A percentile compares a stretch with the other conserved stretches of the same genome.
Evolutionary conservation across 106 monocot genomes (phyloP).

Genomic region (Narthecium ossifragum): DNA sequence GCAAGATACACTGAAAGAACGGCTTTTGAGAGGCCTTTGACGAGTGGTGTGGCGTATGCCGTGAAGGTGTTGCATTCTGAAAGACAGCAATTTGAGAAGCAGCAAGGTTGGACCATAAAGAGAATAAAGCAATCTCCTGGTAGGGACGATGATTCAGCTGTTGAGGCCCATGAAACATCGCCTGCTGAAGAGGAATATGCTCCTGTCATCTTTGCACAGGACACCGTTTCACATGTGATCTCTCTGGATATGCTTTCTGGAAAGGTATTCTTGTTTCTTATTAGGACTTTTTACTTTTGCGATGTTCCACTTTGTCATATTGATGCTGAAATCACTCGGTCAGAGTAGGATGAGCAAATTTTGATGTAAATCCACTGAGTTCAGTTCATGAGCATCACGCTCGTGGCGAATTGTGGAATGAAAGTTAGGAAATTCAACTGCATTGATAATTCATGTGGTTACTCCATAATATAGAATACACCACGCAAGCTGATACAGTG

Average conservation of each 20-base stretch:
- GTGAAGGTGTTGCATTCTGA: slow-evolving; percentile 82
- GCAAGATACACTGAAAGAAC: slow-evolving; percentile 92
- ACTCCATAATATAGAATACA: too few species aligned
- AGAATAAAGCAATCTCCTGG: slow-evolving; percentile 56
- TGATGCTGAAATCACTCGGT: too few species aligned
- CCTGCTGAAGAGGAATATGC: slow-evolving; percentile 77
- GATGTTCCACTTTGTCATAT: too few species aligned
- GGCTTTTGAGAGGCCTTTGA: slow-evolving; percentile 90
- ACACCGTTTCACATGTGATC: slow-evolving; percentile 80
- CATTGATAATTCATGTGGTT: too few species aligned
- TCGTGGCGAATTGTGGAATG: too few species aligned
- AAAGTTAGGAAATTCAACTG: too few species aligned
- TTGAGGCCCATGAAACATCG: slow-evolving; percentile 44
- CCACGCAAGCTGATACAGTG: too few species aligned
- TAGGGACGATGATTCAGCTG: slow-evolving; percentile 19
- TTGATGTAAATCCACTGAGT: too few species aligned
- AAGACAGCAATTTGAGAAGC: slow-evolving; percentile 76
- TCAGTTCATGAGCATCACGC: too few species aligned
- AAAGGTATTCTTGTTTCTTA: slow-evolving; percentile 39
- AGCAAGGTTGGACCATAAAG: slow-evolving; percentile 94
- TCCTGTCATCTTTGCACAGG: slow-evolving; percentile 93
- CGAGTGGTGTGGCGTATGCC: slow-evolving; percentile 95
- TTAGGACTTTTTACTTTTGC: too few species aligned
- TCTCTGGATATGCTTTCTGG: slow-evolving; percentile 91
- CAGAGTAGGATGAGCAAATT: too few species aligned